A percentile compares a stretch with the other conserved stretches of the same genome.
Evolutionary conservation across 164 flowering plant species (phyloP).

Genomic region (Vitis vinifera): ASM3070453v1 NC_081812.1:21683001-21683500

Average conservation of each 20-base stretch:
- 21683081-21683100: not conserved
- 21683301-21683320: no score
- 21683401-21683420: no score
- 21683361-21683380: no score
- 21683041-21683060: not conserved
- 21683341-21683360: no score
- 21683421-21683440: slow-evolving; percentile 21
- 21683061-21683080: not conserved
- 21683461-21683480: not conserved
- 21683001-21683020: slow-evolving; percentile 71
- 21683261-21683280: no score
- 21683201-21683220: slow-evolving; percentile 39
- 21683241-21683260: no score
- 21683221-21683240: not conserved
- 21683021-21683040: no score
- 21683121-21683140: slow-evolving; percentile 52
- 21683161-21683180: slow-evolving; percentile 65
- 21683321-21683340: no score
- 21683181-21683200: slow-evolving; percentile 45
- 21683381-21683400: no score
- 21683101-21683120: slow-evolving; percentile 37
- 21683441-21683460: slow-evolving; percentile 14
- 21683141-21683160: slow-evolving; percentile 53
- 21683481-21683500: slow-evolving; percentile 56
- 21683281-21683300: no score